Evolutionary conservation across 2,329 filamentous ascomycete species (phyloP).

Genomic region (Biscogniauxia mediterranea): DNA sequence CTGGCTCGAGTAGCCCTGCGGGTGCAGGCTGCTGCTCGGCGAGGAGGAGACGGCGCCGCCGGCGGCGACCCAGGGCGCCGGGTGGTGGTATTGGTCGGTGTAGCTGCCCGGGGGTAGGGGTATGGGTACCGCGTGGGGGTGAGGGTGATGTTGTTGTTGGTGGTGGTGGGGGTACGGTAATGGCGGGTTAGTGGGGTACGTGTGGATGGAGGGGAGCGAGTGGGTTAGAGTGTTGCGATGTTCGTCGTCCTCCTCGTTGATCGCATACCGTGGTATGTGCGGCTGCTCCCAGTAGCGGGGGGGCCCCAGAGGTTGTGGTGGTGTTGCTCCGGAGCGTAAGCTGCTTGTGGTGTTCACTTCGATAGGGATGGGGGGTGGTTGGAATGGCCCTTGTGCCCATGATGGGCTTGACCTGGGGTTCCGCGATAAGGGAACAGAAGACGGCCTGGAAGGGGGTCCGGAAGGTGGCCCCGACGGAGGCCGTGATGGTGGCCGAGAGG

Average conservation of each 20-base stretch:
- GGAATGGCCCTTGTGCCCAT: slow-evolving; percentile 25
- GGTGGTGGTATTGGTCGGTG: slow-evolving; percentile 18
- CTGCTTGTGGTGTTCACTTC: slow-evolving; percentile 30
- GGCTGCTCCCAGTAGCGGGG: slow-evolving; percentile 9
- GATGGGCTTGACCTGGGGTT: slow-evolving; percentile 29
- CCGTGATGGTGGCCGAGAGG: slow-evolving; percentile 12
- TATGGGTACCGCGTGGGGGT: slow-evolving; percentile 21
- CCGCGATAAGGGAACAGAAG: slow-evolving; percentile 13
- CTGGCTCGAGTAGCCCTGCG: slow-evolving; percentile 46
- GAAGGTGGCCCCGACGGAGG: slow-evolving; percentile 9
- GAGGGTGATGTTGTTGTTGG: too few species aligned
- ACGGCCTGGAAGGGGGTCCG: slow-evolving; percentile 18
- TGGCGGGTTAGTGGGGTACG: slow-evolving; percentile 18
- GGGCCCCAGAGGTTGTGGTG: background rate
- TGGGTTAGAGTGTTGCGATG: slow-evolving; percentile 13
- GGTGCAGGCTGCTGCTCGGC: slow-evolving; percentile 16
- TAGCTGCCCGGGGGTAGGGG: slow-evolving; percentile 20
- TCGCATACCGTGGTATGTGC: slow-evolving; percentile 15
- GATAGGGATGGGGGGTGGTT: slow-evolving; percentile 31
- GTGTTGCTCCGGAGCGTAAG: slow-evolving; percentile 19
- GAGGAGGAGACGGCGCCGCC: too few species aligned
- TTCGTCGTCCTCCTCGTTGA: slow-evolving; percentile 20
- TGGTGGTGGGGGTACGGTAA: slow-evolving; percentile 1
- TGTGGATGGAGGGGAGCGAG: slow-evolving; percentile 15
- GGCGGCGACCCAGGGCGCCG: slow-evolving; percentile 21